phyloP scores from a whole-genome alignment of 495 filamentous ascomycete species.

The Parathielavia hyrcaniae region DNA sequence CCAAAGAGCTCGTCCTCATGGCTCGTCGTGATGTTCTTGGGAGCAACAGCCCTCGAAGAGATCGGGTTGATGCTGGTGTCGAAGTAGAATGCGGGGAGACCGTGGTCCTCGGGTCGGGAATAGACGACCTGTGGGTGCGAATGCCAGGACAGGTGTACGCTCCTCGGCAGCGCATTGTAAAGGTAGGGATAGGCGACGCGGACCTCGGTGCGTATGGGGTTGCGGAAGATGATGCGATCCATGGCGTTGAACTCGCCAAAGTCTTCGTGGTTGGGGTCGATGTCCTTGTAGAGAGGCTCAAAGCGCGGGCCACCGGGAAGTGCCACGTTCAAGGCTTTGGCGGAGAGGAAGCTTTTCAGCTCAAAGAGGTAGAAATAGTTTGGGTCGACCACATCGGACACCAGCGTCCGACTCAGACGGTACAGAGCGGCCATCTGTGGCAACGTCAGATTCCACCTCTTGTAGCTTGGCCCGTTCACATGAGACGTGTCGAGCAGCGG shows the following conservation, averaged over 20 bases:
- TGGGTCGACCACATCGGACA: slow-evolving; percentile 88
- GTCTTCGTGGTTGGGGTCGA: slow-evolving; percentile 98
- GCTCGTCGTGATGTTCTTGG: slow-evolving; percentile 86
- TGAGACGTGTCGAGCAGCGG: slow-evolving; percentile 87
- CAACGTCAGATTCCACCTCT: slow-evolving; percentile 86
- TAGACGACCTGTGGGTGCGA: slow-evolving; percentile 92
- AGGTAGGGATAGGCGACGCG: slow-evolving; percentile 89
- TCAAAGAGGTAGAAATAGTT: slow-evolving; percentile 99
- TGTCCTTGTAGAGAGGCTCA: slow-evolving; percentile 97
- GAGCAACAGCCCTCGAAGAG: slow-evolving; percentile 86
- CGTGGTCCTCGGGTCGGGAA: slow-evolving; percentile 78
- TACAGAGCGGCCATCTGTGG: slow-evolving; percentile 96
- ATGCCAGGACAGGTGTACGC: slow-evolving; percentile 89
- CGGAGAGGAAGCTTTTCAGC: slow-evolving; percentile 87
- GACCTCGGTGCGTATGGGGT: slow-evolving; percentile 93
- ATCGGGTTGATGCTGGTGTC: slow-evolving; percentile 97
- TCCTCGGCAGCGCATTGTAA: slow-evolving; percentile 93
- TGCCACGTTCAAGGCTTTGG: slow-evolving; percentile 94
- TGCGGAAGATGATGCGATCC: slow-evolving; percentile 97
- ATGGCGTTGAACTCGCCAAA: slow-evolving; percentile 99
- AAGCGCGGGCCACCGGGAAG: slow-evolving; percentile 96
- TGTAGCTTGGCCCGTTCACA: slow-evolving; percentile 96
- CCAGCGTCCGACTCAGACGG: slow-evolving; percentile 81
- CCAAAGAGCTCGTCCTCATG: slow-evolving; percentile 97
- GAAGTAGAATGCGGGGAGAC: slow-evolving; percentile 94